These are phyloP conservation scores for Aureobasidium sp. DNA, from an alignment of 2,329 filamentous ascomycete genomes.

Conservation along the genomic window DNA sequence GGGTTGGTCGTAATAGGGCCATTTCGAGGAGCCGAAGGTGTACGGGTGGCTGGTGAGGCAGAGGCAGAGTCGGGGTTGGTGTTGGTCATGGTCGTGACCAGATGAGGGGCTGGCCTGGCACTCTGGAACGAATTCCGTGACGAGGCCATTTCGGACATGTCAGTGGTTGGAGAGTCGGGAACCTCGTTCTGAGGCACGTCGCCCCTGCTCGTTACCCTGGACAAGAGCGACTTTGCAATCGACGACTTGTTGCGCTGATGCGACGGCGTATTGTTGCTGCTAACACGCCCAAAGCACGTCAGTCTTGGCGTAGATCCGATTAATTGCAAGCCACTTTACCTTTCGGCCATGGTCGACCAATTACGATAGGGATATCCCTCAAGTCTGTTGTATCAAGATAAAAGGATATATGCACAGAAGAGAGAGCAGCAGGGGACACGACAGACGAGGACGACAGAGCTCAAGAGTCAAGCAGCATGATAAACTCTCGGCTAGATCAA, in stretches of 20 bases:
- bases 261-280: constrained; percentile 11
- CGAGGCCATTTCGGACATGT: background rate
- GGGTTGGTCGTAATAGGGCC: constrained; percentile 23
- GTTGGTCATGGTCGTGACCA: constrained; percentile 31
- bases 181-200: constrained; percentile 25
- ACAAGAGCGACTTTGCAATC: constrained; percentile 47
- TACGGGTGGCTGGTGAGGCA: background rate
- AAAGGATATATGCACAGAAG: background rate
- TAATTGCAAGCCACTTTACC: background rate
- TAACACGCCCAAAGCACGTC: background rate
- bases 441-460: background rate
- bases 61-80: constrained; percentile 15
- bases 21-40: constrained; percentile 19
- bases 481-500: background rate
- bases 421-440: background rate
- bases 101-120: constrained; percentile 18
- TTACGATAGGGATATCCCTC: background rate
- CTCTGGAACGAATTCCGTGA: background rate
- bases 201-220: constrained; percentile 44
- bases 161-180: background rate
- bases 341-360: constrained; percentile 13
- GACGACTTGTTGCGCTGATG: constrained; percentile 45
- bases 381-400: background rate
- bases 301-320: background rate
- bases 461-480: background rate